These are phyloP conservation scores for Kodamaea ohmeri DNA, from an alignment of 1,139 yeast genomes.

Conservation along the genomic window DNA sequence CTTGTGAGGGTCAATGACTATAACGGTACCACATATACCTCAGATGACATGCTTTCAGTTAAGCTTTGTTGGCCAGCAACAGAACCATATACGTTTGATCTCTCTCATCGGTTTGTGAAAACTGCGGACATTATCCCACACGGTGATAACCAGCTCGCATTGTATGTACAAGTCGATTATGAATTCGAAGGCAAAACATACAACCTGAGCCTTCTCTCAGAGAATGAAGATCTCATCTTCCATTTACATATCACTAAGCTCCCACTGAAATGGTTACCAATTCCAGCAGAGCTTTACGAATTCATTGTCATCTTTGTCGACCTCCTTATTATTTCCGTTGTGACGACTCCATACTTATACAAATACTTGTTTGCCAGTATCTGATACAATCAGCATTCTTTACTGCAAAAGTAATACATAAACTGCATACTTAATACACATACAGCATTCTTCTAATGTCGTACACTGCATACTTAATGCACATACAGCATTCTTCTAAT, in stretches of 20 bases:
- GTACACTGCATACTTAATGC: too few relatives aligned
- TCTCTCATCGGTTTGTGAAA: conserved; percentile 13
- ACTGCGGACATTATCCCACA: conserved; percentile 7
- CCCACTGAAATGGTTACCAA: conserved; percentile 33
- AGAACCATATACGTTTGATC: conserved; percentile 29
- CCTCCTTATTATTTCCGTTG: conserved; percentile 18
- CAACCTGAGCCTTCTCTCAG: conserved; percentile 15
- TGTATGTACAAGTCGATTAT: conserved; percentile 30
- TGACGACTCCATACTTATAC: conserved; percentile 15
- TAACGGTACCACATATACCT: conserved; percentile 23
- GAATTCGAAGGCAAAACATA: conserved; percentile 27
- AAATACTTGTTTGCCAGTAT: conserved; percentile 8
- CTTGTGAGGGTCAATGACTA: conserved; percentile 38
- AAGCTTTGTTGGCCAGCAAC: conserved; percentile 50
- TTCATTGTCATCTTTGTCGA: conserved; percentile 34
- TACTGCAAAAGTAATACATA: too few relatives aligned
- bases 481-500: neutral
- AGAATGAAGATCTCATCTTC: conserved; percentile 21
- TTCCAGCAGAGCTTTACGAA: conserved; percentile 41
- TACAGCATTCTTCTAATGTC: too few relatives aligned
- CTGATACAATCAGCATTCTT: too few relatives aligned
- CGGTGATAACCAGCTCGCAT: conserved; percentile 22
- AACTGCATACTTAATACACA: too few relatives aligned
- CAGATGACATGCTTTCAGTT: conserved; percentile 34
- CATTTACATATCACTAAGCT: conserved; percentile 33